Percentiles rank a stretch among this genome's conserved stretches.
phyloP scores from a whole-genome alignment of 345 rosid genomes.

The Carallia brachiata region DNA sequence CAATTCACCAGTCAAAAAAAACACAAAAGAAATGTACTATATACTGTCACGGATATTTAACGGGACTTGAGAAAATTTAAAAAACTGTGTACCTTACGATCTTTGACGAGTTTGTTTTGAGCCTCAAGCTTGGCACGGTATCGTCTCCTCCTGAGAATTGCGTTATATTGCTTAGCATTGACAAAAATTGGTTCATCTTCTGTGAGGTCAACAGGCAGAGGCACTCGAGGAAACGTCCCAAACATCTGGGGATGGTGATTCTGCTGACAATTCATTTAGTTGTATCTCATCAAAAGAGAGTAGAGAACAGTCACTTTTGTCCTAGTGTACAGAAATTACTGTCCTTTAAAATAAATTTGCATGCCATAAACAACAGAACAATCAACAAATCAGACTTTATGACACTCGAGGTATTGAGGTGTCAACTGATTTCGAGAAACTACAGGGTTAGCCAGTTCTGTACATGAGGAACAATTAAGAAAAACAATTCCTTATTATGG shows the following conservation, averaged over 20 bases:
- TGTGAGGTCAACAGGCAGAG: conserved; percentile 50
- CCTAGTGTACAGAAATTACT: background rate
- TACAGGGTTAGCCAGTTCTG: background rate
- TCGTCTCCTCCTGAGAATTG: conserved; percentile 73
- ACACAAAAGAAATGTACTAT: no score
- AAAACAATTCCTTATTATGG: conserved; percentile 14
- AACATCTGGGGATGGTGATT: conserved; percentile 50
- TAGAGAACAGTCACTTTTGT: conserved; percentile 21
- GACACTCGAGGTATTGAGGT: background rate
- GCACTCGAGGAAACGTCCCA: conserved; percentile 55
- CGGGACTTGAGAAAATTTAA: conserved; percentile 1
- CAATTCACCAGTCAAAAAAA: background rate
- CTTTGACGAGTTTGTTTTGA: conserved; percentile 60
- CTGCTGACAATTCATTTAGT: conserved; percentile 36
- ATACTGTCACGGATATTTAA: background rate
- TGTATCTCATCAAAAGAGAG: conserved; percentile 21
- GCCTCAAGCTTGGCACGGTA: conserved; percentile 84
- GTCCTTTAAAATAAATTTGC: conserved; percentile 14
- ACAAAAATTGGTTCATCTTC: conserved; percentile 67
- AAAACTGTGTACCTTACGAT: conserved; percentile 52
- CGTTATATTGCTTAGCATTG: conserved; percentile 79
- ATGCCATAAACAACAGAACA: background rate
- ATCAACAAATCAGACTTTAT: conserved; percentile 16
- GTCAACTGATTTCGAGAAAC: conserved; percentile 5
- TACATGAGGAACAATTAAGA: background rate